Percentiles rank a stretch among this genome's conserved stretches.
These are phyloP conservation scores for Citrus reticulata DNA, from an alignment of 345 rosid genomes.

Conservation along the genomic window DNA sequence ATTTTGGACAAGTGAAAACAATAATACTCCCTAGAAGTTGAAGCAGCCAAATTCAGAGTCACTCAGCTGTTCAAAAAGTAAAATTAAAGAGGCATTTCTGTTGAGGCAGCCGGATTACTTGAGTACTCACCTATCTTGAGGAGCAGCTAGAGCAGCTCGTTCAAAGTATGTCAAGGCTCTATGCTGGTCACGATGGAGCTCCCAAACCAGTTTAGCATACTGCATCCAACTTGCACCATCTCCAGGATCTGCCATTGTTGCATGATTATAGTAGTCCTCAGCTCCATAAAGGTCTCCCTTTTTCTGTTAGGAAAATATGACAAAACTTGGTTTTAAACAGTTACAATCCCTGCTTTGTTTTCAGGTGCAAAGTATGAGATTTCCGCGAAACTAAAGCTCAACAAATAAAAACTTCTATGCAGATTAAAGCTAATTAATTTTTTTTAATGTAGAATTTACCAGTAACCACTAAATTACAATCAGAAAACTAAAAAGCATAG, in stretches of 20 bases:
- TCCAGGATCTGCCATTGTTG: slow-evolving; percentile 61
- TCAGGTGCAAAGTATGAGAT: neutral
- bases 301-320: slow-evolving; percentile 28
- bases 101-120: neutral
- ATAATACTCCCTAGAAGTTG: neutral
- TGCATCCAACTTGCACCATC: slow-evolving; percentile 48
- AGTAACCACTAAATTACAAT: neutral
- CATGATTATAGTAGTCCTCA: slow-evolving; percentile 60
- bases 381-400: neutral
- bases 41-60: neutral
- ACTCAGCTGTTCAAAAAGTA: neutral
- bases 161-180: slow-evolving; percentile 57
- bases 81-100: neutral
- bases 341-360: neutral
- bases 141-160: slow-evolving; percentile 63
- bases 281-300: slow-evolving; percentile 77
- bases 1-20: neutral
- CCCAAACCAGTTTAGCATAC: slow-evolving; percentile 72
- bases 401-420: neutral
- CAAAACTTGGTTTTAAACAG: neutral
- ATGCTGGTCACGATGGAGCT: slow-evolving; percentile 55
- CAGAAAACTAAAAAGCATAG: neutral
- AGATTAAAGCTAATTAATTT: neutral
- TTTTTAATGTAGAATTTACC: neutral
- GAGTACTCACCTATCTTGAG: slow-evolving; percentile 51